A percentile compares a stretch with the other conserved stretches of the same genome.
These are phyloP conservation scores for Pachysandra terminalis DNA, from an alignment of 164 flowering plant genomes.

Conservation along the genomic window DNA sequence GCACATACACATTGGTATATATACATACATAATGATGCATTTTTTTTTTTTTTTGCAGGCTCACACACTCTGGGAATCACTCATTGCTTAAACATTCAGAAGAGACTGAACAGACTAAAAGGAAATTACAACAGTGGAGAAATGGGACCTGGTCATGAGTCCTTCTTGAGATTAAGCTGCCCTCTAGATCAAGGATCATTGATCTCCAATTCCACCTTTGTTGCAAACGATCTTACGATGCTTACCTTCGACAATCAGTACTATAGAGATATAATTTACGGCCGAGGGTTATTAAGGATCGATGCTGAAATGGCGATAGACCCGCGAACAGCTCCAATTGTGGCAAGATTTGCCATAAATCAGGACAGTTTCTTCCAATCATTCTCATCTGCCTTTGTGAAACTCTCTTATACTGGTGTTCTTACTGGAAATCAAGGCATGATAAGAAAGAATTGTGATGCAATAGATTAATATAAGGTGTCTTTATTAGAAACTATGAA, in stretches of 20 bases:
- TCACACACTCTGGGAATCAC: constrained; percentile 52
- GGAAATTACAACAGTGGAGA: not conserved
- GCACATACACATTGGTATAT: not conserved
- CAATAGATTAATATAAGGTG: not conserved
- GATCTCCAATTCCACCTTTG: constrained; percentile 23
- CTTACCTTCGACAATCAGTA: constrained; percentile 43
- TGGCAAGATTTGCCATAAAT: constrained; percentile 28
- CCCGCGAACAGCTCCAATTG: constrained; percentile 33
- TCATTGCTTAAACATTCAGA: constrained; percentile 38
- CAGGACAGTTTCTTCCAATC: constrained; percentile 30
- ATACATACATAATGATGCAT: not conserved
- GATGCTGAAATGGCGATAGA: constrained; percentile 40
- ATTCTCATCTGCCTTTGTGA: constrained; percentile 52
- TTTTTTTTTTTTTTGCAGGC: constrained; percentile 27
- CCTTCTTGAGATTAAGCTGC: constrained; percentile 24
- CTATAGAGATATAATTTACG: constrained; percentile 27
- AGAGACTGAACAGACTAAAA: constrained; percentile 19
- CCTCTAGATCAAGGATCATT: constrained; percentile 23
- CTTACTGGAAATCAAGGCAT: constrained; percentile 42
- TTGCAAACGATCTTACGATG: constrained; percentile 41
- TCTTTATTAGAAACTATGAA: not conserved
- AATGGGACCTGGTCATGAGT: constrained; percentile 17
- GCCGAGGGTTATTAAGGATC: constrained; percentile 37
- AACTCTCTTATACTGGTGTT: constrained; percentile 40
- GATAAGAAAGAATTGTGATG: constrained; percentile 35